phyloP scores from a whole-genome alignment of 1,139 yeast species.

The Saccharomyces hybrid region DNA sequence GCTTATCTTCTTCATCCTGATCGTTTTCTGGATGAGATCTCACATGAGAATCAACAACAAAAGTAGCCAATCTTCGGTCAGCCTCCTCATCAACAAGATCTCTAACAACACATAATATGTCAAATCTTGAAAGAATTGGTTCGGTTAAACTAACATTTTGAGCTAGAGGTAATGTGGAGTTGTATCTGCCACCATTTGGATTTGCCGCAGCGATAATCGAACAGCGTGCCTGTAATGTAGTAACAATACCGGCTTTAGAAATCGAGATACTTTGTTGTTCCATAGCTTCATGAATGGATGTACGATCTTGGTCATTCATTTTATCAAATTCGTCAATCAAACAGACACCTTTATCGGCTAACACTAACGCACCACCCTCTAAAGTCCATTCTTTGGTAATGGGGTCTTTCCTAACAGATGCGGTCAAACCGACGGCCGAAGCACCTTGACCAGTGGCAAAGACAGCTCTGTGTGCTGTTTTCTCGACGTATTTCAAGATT shows the following conservation, averaged over 20 bases:
- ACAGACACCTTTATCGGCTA: conserved; percentile 96
- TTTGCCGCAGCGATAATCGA: conserved; percentile 97
- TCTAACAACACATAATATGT: conserved; percentile 87
- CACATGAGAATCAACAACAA: conserved; percentile 86
- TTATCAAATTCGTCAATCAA: conserved; percentile 97
- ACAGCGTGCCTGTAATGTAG: conserved; percentile 92
- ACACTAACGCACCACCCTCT: conserved; percentile 96
- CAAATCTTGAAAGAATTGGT: conserved; percentile 95
- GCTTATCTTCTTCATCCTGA: conserved; percentile 28
- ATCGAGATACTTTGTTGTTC: conserved; percentile 96
- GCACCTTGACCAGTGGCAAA: conserved; percentile 99
- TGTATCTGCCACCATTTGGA: conserved; percentile 92
- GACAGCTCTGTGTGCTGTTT: conserved; percentile 93
- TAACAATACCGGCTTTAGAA: conserved; percentile 97
- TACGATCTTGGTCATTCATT: conserved; percentile 98
- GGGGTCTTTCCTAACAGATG: conserved; percentile 91
- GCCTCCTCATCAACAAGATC: conserved; percentile 86
- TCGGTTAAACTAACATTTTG: conserved; percentile 93
- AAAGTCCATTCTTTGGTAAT: conserved; percentile 95
- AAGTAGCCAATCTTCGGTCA: conserved; percentile 82
- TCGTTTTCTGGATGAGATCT: conserved; percentile 72
- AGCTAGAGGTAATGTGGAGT: conserved; percentile 81
- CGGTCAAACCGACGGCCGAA: conserved; percentile 97
- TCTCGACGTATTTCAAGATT: conserved; percentile 87
- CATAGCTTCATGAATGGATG: conserved; percentile 98